These are phyloP conservation scores for Cavenderia fasciculata DNA, from an alignment of 78 protist genomes.

Conservation along the genomic window DNA sequence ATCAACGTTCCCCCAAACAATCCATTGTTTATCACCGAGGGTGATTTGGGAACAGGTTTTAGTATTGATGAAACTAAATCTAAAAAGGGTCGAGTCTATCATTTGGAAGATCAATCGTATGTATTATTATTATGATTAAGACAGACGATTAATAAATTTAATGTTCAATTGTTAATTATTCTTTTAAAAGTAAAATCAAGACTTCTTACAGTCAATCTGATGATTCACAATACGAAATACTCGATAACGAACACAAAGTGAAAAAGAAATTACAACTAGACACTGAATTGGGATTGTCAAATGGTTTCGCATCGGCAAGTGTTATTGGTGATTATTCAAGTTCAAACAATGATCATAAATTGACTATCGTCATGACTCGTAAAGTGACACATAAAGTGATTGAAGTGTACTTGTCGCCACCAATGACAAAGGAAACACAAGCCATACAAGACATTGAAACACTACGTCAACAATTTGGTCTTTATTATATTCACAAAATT, in stretches of 20 bases:
- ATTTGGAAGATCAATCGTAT: neutral
- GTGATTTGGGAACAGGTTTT: conserved; percentile 23
- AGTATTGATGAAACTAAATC: neutral
- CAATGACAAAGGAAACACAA: neutral
- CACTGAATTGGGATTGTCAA: neutral
- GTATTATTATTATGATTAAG: too few relatives aligned
- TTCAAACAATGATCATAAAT: neutral
- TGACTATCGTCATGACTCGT: neutral
- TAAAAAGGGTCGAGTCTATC: neutral
- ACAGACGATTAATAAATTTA: too few relatives aligned
- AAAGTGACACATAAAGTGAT: neutral
- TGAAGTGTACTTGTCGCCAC: neutral
- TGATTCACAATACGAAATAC: neutral
- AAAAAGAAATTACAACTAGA: too few relatives aligned
- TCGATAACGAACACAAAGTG: too few relatives aligned
- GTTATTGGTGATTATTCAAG: neutral
- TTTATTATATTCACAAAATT: conserved; percentile 4
- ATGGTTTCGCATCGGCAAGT: conserved; percentile 10
- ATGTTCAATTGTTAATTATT: too few relatives aligned
- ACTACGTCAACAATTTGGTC: neutral
- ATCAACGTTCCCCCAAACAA: too few relatives aligned
- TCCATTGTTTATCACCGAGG: neutral
- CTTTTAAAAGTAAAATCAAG: too few relatives aligned
- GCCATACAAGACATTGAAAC: neutral
- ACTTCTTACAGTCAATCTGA: too few relatives aligned